These are phyloP conservation scores for Rhododendron mucronatum DNA, from an alignment of 148 eudicot species.

Conservation along the genomic window DNA sequence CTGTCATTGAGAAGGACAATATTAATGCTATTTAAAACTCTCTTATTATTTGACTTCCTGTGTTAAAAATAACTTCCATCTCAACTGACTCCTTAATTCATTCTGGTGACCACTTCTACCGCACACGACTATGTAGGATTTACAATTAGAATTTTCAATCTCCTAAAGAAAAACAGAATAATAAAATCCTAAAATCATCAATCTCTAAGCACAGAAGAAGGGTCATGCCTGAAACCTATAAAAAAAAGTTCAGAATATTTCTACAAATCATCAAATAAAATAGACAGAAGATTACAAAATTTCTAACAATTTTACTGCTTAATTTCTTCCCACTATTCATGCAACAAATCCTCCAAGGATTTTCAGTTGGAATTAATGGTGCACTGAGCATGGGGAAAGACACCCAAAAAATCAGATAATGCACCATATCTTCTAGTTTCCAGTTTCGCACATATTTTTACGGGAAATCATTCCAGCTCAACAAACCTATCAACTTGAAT, in stretches of 20 bases:
- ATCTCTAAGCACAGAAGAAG: background rate
- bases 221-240: background rate
- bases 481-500: slow-evolving; percentile 16
- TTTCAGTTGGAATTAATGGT: background rate
- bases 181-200: background rate
- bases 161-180: background rate
- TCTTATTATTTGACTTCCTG: background rate
- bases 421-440: background rate
- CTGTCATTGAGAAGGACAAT: background rate
- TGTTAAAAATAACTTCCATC: background rate
- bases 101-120: background rate
- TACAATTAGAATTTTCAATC: background rate
- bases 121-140: background rate
- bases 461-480: background rate
- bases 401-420: background rate
- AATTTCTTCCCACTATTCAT: background rate
- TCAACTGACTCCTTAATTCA: background rate
- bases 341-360: background rate
- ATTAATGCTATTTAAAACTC: background rate
- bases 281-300: background rate
- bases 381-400: background rate
- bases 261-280: background rate
- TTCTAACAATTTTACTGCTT: background rate
- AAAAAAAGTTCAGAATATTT: background rate
- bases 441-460: background rate